Percentiles rank a stretch among this genome's conserved stretches.
Conservation (phyloP, 192 early-diverging fungal genomes). For the Funneliformis geosporum region DNA sequence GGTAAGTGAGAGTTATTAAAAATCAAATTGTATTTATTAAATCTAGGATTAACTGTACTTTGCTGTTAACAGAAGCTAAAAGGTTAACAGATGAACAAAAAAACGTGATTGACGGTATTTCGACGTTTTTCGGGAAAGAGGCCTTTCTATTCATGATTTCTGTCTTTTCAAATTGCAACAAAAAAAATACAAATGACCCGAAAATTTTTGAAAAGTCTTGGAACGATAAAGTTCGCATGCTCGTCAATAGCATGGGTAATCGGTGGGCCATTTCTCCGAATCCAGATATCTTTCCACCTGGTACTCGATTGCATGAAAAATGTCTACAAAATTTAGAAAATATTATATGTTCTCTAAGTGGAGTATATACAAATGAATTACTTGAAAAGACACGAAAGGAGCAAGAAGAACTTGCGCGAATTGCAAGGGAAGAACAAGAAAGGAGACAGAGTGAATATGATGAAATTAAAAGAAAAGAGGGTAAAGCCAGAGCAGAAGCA, state of each 20-base stretch:
- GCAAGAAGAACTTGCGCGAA: neutral
- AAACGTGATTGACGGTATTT: too few species aligned
- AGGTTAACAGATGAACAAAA: neutral
- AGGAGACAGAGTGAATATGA: neutral
- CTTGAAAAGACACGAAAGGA: neutral
- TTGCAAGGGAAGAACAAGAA: neutral
- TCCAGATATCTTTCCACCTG: neutral
- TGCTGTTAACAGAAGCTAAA: neutral
- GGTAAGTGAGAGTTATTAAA: neutral
- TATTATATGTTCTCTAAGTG: neutral
- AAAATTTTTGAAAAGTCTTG: neutral
- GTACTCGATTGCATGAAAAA: neutral
- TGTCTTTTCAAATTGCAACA: neutral
- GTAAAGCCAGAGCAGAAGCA: too few species aligned
- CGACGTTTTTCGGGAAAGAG: neutral
- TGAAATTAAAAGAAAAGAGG: neutral
- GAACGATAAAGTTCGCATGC: neutral
- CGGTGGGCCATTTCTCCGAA: slow-evolving; percentile 9
- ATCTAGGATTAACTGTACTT: too few species aligned
- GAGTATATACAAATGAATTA: neutral
- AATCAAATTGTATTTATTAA: too few species aligned
- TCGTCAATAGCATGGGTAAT: neutral
- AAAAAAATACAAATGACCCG: neutral
- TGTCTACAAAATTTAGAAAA: neutral
- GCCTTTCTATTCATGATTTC: neutral